Evolutionary conservation across 202 grass and related monocot genomes (phyloP).

Genomic region (Dendrocalamus latiflorus): DNA sequence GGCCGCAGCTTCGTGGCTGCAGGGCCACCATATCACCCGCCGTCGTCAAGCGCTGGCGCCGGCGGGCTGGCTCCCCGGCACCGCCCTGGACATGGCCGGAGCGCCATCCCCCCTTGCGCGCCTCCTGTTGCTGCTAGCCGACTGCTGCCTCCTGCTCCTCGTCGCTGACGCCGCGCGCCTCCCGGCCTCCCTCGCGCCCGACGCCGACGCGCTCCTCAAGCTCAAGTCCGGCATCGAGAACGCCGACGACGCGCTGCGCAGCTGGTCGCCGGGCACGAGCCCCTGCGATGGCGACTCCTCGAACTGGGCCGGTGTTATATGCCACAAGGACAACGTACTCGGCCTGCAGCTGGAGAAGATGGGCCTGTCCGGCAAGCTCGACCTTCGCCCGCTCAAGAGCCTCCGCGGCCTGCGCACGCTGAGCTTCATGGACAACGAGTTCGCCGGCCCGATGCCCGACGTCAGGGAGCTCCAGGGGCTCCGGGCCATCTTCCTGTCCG

Average conservation of each 20-base stretch:
- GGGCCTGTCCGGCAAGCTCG: slow-evolving; percentile 52
- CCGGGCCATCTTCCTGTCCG: slow-evolving; percentile 55
- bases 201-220: slow-evolving; percentile 57
- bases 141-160: not conserved
- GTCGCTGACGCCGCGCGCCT: slow-evolving; percentile 14
- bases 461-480: slow-evolving; percentile 49
- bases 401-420: slow-evolving; percentile 48
- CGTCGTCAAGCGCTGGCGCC: slow-evolving; percentile 60
- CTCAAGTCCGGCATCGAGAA: slow-evolving; percentile 54
- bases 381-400: slow-evolving; percentile 37
- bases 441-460: slow-evolving; percentile 56
- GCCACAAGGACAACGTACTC: slow-evolving; percentile 39
- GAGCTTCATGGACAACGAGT: slow-evolving; percentile 70
- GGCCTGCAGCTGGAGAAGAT: slow-evolving; percentile 74
- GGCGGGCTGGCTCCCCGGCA: slow-evolving; percentile 50
- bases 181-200: not conserved
- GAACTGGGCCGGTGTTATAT: slow-evolving; percentile 66
- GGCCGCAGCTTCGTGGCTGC: not conserved
- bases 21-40: slow-evolving; percentile 11
- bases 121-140: not conserved
- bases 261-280: slow-evolving; percentile 48
- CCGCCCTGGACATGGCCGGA: slow-evolving; percentile 48
- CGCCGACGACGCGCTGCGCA: slow-evolving; percentile 1
- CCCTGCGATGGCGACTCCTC: slow-evolving; percentile 39
- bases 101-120: slow-evolving; percentile 5